Conservation (phyloP, 2,329 filamentous ascomycete species). For the Parastagonospora avenae region DNA sequence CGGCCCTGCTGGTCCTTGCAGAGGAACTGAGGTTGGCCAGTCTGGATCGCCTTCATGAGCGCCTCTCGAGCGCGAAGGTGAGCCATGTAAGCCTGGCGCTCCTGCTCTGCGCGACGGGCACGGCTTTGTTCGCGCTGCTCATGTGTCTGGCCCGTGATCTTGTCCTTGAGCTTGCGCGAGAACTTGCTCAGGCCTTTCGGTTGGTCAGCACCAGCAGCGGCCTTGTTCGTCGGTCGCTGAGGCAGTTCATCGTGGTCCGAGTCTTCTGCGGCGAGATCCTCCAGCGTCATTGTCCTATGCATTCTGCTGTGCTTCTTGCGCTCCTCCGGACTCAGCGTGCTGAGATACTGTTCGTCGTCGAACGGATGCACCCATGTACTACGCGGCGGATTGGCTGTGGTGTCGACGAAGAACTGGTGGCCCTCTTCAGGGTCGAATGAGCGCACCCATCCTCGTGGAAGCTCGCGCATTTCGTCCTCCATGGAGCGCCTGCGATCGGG, state of each 20-base stretch:
- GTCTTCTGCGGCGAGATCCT: constrained; percentile 53
- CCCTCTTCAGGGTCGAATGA: constrained; percentile 59
- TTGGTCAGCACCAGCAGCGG: constrained; percentile 11
- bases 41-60: constrained; percentile 58
- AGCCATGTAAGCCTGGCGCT: constrained; percentile 58
- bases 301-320: constrained; percentile 53
- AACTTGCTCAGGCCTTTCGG: constrained; percentile 51
- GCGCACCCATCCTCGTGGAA: constrained; percentile 63
- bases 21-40: constrained; percentile 61
- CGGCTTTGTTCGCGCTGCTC: constrained; percentile 58
- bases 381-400: constrained; percentile 58
- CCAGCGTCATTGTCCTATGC: constrained; percentile 45
- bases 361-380: constrained; percentile 67
- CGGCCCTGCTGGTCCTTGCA: constrained; percentile 59
- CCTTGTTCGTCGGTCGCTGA: constrained; percentile 12
- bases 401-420: constrained; percentile 70
- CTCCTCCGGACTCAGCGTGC: constrained; percentile 55
- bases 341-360: constrained; percentile 62
- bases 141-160: constrained; percentile 62
- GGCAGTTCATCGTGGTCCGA: constrained; percentile 38
- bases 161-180: constrained; percentile 64
- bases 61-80: constrained; percentile 58
- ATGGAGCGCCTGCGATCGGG: constrained; percentile 60
- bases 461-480: constrained; percentile 63
- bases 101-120: constrained; percentile 54